Evolutionary conservation across 202 grass and related monocot species (phyloP).

Genomic region (Sporobolus alterniflorus): DNA sequence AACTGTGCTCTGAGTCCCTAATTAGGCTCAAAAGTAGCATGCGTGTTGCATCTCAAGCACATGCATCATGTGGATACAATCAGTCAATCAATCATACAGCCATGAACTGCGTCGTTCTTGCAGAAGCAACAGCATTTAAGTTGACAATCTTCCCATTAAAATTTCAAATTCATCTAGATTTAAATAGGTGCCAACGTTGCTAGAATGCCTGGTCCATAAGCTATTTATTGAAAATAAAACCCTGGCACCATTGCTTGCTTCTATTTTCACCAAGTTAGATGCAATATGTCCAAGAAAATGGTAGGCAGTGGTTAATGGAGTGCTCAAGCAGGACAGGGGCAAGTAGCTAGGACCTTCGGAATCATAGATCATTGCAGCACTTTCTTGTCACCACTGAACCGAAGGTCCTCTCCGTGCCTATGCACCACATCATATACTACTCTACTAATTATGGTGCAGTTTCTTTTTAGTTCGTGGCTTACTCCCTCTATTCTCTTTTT

Average conservation of each 20-base stretch:
- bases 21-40: constrained; percentile 24
- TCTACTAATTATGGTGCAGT: neutral
- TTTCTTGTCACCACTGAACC: constrained; percentile 91
- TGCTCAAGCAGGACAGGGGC: too few species aligned
- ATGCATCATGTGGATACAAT: constrained; percentile 21
- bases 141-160: neutral
- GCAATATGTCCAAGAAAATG: too few species aligned
- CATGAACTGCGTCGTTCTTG: neutral
- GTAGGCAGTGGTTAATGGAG: too few species aligned
- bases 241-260: too few species aligned
- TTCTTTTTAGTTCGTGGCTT: neutral
- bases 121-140: neutral
- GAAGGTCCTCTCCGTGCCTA: constrained; percentile 53
- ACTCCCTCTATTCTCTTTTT: too few species aligned
- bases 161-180: neutral
- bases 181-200: neutral
- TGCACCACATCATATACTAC: constrained; percentile 5
- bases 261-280: too few species aligned
- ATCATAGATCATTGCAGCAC: constrained; percentile 98
- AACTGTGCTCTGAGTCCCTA: neutral
- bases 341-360: constrained; percentile 22
- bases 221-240: neutral
- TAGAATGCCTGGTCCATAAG: neutral
- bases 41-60: constrained; percentile 31
- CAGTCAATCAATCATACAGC: constrained; percentile 28